phyloP scores from a whole-genome alignment of 1,139 yeast genomes.

The Pichia sp. region DNA sequence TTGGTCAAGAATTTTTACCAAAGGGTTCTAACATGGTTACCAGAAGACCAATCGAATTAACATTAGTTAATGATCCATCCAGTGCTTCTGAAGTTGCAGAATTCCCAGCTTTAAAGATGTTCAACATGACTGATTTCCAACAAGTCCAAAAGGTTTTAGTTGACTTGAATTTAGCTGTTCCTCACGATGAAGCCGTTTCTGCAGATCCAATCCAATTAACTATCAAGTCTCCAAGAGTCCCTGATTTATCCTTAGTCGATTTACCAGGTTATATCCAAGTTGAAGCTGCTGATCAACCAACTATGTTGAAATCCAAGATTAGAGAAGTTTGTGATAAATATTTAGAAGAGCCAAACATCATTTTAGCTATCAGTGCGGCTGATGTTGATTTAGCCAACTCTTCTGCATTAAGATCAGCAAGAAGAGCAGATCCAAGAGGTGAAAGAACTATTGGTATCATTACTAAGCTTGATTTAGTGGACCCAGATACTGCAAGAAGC shows the following conservation, averaged over 20 bases:
- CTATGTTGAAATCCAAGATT: slow-evolving; percentile 75
- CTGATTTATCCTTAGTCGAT: slow-evolving; percentile 92
- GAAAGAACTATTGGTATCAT: slow-evolving; percentile 95
- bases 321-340: slow-evolving; percentile 79
- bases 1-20: slow-evolving; percentile 93
- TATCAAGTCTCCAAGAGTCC: slow-evolving; percentile 87
- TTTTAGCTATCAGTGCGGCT: slow-evolving; percentile 94
- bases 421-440: slow-evolving; percentile 89
- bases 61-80: slow-evolving; percentile 82
- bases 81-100: slow-evolving; percentile 88
- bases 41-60: slow-evolving; percentile 73
- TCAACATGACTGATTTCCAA: slow-evolving; percentile 77
- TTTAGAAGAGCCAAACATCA: slow-evolving; percentile 88
- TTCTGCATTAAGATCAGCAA: slow-evolving; percentile 90
- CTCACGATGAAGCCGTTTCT: slow-evolving; percentile 41
- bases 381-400: slow-evolving; percentile 98
- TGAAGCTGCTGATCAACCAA: slow-evolving; percentile 96
- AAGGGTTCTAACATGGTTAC: slow-evolving; percentile 97
- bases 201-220: slow-evolving; percentile 40
- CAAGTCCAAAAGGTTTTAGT: slow-evolving; percentile 83
- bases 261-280: slow-evolving; percentile 97
- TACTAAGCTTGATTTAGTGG: slow-evolving; percentile 89
- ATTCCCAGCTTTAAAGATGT: slow-evolving; percentile 85
- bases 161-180: slow-evolving; percentile 92
- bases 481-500: slow-evolving; percentile 66